A percentile compares a stretch with the other conserved stretches of the same genome.
These are phyloP conservation scores for Francoa sonchifolia DNA, from an alignment of 441 rosid species.

Conservation along the genomic window DNA sequence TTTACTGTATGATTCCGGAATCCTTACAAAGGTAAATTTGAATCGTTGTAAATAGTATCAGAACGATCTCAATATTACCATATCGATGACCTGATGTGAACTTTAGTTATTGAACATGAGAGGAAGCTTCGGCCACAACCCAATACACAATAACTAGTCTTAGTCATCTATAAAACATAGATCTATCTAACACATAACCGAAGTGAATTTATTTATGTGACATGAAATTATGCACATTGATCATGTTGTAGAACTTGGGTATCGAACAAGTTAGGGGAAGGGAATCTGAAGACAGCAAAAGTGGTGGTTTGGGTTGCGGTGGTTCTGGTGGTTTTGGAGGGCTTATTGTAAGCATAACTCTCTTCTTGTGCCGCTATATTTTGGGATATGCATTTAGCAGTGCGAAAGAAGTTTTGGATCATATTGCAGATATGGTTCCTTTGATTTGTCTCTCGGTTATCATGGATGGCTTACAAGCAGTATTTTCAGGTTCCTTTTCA, in stretches of 20 bases:
- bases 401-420: constrained; percentile 27
- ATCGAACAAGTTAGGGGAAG: constrained; percentile 52
- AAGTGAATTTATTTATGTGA: too few relatives aligned
- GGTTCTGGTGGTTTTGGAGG: constrained; percentile 21
- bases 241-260: constrained; percentile 35
- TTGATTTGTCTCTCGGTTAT: constrained; percentile 26
- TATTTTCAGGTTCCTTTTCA: constrained; percentile 32
- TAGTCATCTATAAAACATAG: too few relatives aligned
- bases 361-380: constrained; percentile 22
- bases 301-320: constrained; percentile 19
- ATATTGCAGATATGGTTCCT: constrained; percentile 28
- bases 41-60: too few relatives aligned
- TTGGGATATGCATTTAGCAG: constrained; percentile 35
- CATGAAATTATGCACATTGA: too few relatives aligned
- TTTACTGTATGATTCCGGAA: too few relatives aligned
- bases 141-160: too few relatives aligned
- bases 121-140: too few relatives aligned
- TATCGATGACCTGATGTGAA: too few relatives aligned
- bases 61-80: too few relatives aligned
- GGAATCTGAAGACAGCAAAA: constrained; percentile 32
- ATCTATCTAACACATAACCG: too few relatives aligned
- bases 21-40: too few relatives aligned
- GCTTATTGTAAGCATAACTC: constrained; percentile 19
- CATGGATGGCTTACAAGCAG: constrained; percentile 29
- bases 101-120: too few relatives aligned